Evolutionary conservation across 1,284 basidiomycete genomes (phyloP), one percentile per base, ranked within the genome.

Genomic region (Golubevia pallescens): DNA sequence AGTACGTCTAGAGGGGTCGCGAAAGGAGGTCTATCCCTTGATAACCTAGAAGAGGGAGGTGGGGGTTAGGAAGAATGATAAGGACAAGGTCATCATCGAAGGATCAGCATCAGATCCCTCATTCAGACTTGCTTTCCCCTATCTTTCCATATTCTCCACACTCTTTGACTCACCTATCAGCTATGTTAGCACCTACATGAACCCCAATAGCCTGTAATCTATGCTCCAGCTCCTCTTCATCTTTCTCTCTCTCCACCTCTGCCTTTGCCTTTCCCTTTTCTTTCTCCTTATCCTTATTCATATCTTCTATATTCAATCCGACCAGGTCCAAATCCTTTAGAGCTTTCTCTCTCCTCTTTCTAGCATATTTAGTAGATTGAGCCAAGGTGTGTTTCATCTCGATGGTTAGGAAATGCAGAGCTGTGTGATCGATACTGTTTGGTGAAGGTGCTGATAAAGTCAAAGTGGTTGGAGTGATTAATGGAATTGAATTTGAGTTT

Each of bases 1-100:
- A 84, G 73, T 20, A 77, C 75, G 55, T 85, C 82, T 21, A 85
- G 67, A n/a, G 81, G 78, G n/a, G 77, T 73, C 8, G 57, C 56
- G 64, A 80, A 70, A 2, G 69, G 67, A 10, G 77, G 65, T 13
- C 74, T 57, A 16, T 79, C 72, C 8, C 71, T 70, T 1, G 68
- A 62, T 6, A 85, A 71, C 14, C 69, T 66, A 60, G 13, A 42
- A 57, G 21, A 57, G 60, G 20, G 42, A 42, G n/a, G n/a, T n/a
- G n/a, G n/a, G n/a, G n/a, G n/a, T n/a, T n/a, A n/a, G n/a, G n/a
- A n/a, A n/a, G n/a, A n/a, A n/a, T n/a, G 51, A 16, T 16, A 53
- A 53, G 16, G 19, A 19, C 16, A 16, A 53, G 16, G 51, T 16
- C 51, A 19, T n/a, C n/a, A n/a, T n/a, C n/a, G n/a, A 52, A n/a